Percentiles rank a stretch among this genome's conserved stretches.
phyloP scores from a whole-genome alignment of 352 stramenopile genomes.

The Phytophthora boehmeriae region DNA sequence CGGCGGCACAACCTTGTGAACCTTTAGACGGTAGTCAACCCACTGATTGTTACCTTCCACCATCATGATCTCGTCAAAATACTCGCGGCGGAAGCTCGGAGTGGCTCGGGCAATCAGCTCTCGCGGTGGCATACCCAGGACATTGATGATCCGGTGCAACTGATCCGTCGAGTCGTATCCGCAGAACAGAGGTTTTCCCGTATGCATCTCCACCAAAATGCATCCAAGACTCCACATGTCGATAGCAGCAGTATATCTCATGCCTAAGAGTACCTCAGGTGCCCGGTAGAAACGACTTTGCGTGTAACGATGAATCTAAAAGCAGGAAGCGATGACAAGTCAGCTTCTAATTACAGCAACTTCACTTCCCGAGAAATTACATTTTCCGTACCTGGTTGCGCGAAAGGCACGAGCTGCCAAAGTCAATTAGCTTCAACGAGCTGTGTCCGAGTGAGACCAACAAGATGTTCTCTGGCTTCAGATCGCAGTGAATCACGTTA shows the following conservation, averaged over 20 bases:
- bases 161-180: constrained; percentile 97
- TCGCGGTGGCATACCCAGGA: constrained; percentile 94
- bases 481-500: constrained; percentile 99
- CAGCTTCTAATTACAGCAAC: not conserved
- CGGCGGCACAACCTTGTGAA: constrained; percentile 52
- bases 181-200: constrained; percentile 97
- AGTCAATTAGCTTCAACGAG: constrained; percentile 99
- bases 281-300: constrained; percentile 98
- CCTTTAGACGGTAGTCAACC: constrained; percentile 71
- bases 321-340: not conserved
- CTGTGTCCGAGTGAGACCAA: constrained; percentile 93
- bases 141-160: constrained; percentile 95
- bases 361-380: too few species aligned
- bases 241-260: constrained; percentile 84
- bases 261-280: constrained; percentile 86
- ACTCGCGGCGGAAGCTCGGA: constrained; percentile 82
- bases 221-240: constrained; percentile 92
- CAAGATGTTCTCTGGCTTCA: constrained; percentile 99
- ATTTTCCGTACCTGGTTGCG: constrained; percentile 85
- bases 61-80: constrained; percentile 90
- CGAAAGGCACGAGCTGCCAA: constrained; percentile 96
- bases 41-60: constrained; percentile 60
- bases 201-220: constrained; percentile 97
- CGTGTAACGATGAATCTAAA: constrained; percentile 97
- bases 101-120: constrained; percentile 92